These are phyloP conservation scores for Barnettozyma botsteinii DNA, from an alignment of 805 yeast species.

Conservation along the genomic window DNA sequence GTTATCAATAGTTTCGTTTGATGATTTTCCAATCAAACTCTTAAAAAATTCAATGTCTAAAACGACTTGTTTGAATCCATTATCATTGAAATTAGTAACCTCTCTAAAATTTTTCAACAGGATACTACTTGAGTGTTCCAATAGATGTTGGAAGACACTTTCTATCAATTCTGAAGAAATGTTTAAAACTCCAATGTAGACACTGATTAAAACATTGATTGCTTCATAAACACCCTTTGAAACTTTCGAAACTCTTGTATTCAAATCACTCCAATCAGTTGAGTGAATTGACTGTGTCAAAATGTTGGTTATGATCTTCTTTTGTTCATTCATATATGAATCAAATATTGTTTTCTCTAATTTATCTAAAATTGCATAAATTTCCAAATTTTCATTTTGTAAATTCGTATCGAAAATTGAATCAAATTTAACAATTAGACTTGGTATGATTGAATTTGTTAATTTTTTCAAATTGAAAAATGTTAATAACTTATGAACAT, in stretches of 20 bases:
- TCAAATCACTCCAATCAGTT: constrained; percentile 37
- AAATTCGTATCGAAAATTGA: constrained; percentile 41
- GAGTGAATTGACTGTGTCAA: constrained; percentile 35
- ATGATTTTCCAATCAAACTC: constrained; percentile 21
- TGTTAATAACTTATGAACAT: constrained; percentile 44
- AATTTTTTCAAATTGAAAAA: constrained; percentile 50
- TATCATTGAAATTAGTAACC: constrained; percentile 39
- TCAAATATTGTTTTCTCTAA: constrained; percentile 51
- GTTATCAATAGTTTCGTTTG: constrained; percentile 7
- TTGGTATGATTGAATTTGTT: constrained; percentile 41
- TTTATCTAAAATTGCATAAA: constrained; percentile 39
- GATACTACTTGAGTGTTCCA: constrained; percentile 33
- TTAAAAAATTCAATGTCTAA: constrained; percentile 51
- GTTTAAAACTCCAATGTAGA: constrained; percentile 45
- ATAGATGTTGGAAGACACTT: constrained; percentile 40
- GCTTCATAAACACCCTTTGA: constrained; percentile 44
- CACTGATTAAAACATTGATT: constrained; percentile 42
- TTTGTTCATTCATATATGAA: constrained; percentile 43
- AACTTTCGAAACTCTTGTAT: constrained; percentile 31
- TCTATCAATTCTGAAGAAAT: constrained; percentile 42
- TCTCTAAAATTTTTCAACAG: constrained; percentile 36
- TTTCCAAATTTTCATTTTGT: constrained; percentile 36
- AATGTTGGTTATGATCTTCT: constrained; percentile 34
- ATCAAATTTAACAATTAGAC: constrained; percentile 44
- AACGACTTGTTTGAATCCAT: constrained; percentile 44